Evolutionary conservation across 2,329 filamentous ascomycete species (phyloP), one percentile per base, ranked within the genome.

Genomic region (Periconia sp.): DNA sequence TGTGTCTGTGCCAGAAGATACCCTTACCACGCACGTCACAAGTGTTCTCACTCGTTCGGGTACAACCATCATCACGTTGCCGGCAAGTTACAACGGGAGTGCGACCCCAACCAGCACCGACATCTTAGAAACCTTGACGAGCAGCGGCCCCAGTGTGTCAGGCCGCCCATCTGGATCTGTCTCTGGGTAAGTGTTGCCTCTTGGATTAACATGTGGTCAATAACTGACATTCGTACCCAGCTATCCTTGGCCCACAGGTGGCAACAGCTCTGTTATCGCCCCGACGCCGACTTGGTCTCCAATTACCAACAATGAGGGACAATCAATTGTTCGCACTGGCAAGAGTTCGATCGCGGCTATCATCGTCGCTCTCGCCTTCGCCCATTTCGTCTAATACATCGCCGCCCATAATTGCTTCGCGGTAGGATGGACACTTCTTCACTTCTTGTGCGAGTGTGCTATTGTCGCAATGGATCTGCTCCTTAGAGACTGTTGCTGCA

Each of bases 341-440:
- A 65, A 62, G 58, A 60, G 62, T 41, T 64, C 65, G 9, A 49
- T 69, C 37, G 61, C 56, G 37, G 66, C 66, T 40, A 63, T 70
- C 41, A 54, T 66, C 40, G 55, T 69, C 18, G 60, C 67, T 20
- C 49, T 71, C 45, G 60, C 54, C 6, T 65, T 70, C 45, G 61
- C 61, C n/a, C 60, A 62, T 52, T 60, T 68, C 53, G 60, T 60
- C 56, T 69, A 61, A 59, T 27, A 27, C 23, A 37, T 37, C 45
- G 20, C 43, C 37, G 41, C 14, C 6, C 48, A 42, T 11, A 27
- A 42, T 20, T 37, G 37, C 49, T 41, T 30, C 35, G 37, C 53
- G 49, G 52, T 49, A 46, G 54, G 35, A 30, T 54, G 51, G 52
- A 37, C 45, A 19, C 41, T 35, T 33, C 45, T 49, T 35, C 10